phyloP scores from a whole-genome alignment of 331 rosid genomes.

The Rosa hybrid region DNA sequence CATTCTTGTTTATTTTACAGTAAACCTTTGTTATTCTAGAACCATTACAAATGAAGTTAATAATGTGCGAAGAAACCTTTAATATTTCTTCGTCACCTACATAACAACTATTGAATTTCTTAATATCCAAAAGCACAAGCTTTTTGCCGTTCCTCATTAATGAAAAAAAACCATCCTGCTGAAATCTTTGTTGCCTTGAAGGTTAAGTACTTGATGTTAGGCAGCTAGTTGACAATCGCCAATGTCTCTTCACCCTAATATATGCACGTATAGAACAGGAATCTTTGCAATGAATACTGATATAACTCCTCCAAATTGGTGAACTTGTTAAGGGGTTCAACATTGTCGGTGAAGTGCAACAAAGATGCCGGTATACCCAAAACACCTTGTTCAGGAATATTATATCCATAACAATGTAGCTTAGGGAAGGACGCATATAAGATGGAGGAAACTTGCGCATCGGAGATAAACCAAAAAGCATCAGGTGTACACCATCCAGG shows the following conservation, averaged over 20 bases:
- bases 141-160: neutral
- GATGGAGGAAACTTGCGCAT: neutral
- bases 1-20: neutral
- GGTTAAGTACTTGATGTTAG: neutral
- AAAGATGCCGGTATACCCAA: too few species aligned
- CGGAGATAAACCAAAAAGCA: neutral
- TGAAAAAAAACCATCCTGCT: neutral
- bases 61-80: neutral
- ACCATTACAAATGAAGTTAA: neutral
- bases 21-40: neutral
- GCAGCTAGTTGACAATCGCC: neutral
- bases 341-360: too few species aligned
- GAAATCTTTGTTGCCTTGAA: neutral
- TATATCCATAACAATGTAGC: neutral
- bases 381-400: too few species aligned
- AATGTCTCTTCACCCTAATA: neutral
- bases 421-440: neutral
- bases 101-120: neutral
- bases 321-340: too few species aligned
- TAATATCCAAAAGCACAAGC: neutral
- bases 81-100: neutral
- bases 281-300: too few species aligned
- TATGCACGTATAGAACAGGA: neutral
- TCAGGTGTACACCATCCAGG: neutral
- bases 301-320: too few species aligned